These are phyloP conservation scores for Aureobasidium melanogenum DNA, from an alignment of 2,329 filamentous ascomycete species.

Conservation along the genomic window DNA sequence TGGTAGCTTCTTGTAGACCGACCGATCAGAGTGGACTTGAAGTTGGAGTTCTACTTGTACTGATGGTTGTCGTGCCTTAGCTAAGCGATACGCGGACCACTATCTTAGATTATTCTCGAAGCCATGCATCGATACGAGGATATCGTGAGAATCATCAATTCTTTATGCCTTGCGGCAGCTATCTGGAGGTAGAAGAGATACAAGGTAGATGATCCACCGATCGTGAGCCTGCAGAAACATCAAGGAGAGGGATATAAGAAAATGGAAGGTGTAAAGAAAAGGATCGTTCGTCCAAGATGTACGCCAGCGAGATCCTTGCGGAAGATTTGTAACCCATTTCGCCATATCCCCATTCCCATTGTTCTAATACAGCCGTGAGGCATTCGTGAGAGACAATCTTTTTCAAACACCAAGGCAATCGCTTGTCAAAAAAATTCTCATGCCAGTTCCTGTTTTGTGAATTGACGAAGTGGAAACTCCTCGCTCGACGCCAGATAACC, in stretches of 20 bases:
- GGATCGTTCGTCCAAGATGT: neutral
- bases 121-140: neutral
- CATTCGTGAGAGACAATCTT: neutral
- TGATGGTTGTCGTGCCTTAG: too few species aligned
- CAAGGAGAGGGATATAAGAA: neutral
- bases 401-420: neutral
- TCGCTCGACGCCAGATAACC: constrained; percentile 6
- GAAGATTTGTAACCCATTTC: neutral
- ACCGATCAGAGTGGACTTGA: neutral
- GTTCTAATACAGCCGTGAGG: constrained; percentile 7
- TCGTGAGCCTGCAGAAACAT: neutral
- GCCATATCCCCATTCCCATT: neutral
- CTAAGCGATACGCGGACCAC: neutral
- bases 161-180: neutral
- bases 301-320: constrained; percentile 1
- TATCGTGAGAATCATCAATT: neutral
- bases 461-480: neutral
- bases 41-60: too few species aligned
- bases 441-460: neutral
- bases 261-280: neutral
- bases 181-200: neutral
- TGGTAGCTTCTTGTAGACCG: neutral
- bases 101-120: neutral
- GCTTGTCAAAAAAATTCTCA: neutral
- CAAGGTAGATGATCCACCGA: neutral